These are phyloP conservation scores for Rosa chinensis DNA, from an alignment of 306 rosid genomes.

Conservation along the genomic window DNA sequence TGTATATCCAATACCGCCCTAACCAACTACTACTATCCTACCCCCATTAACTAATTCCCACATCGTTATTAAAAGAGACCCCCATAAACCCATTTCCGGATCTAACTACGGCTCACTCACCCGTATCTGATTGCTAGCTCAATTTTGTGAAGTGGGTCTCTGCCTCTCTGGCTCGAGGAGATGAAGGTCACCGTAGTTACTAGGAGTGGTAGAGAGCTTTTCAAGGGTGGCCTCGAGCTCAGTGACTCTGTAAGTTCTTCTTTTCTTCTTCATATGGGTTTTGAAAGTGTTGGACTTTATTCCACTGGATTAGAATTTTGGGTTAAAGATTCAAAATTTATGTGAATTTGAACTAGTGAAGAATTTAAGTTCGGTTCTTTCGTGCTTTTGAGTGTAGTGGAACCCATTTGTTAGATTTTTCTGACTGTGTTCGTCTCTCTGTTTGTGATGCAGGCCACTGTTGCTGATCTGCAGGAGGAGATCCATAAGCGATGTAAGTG, in stretches of 20 bases:
- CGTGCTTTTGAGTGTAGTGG: not conserved
- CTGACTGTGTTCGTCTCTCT: conserved; percentile 22
- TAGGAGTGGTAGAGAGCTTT: conserved; percentile 75
- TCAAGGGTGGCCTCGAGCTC: conserved; percentile 81
- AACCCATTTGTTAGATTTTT: conserved; percentile 8
- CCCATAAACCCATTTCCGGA: not conserved
- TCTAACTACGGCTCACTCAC: conserved; percentile 13
- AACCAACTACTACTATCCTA: conserved; percentile 17
- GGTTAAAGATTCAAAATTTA: conserved; percentile 8
- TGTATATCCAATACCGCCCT: conserved; percentile 28
- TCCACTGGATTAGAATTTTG: not conserved
- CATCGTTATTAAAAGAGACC: not conserved
- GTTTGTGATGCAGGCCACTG: conserved; percentile 65
- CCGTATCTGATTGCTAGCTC: conserved; percentile 21
- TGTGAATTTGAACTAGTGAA: not conserved
- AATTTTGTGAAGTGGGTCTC: conserved; percentile 33
- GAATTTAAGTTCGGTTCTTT: not conserved
- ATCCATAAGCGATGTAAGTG: conserved; percentile 82
- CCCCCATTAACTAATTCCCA: conserved; percentile 3
- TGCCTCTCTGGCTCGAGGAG: conserved; percentile 25
- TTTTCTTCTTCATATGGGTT: not conserved
- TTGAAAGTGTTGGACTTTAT: not conserved
- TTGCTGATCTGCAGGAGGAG: conserved; percentile 91
- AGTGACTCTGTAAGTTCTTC: conserved; percentile 61
- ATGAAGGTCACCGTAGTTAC: conserved; percentile 87